phyloP scores from a whole-genome alignment of 495 filamentous ascomycete species.

The Lichina pygmaea region DNA sequence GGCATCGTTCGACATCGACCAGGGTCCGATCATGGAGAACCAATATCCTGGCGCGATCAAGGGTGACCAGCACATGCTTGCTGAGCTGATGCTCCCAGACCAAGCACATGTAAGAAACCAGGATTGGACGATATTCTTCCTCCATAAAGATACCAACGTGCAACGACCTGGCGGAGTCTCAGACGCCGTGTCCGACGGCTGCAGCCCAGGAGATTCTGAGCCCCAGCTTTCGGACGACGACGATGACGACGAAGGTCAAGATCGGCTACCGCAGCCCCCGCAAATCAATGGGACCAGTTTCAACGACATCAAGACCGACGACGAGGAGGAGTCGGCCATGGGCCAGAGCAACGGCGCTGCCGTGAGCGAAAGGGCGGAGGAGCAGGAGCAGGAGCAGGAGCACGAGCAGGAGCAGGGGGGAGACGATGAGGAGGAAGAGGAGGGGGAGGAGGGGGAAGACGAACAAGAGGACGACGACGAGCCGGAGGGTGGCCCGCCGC shows the following conservation, averaged over 20 bases:
- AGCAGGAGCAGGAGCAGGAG: slow-evolving; percentile 13
- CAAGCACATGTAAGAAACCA: slow-evolving; percentile 85
- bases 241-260: slow-evolving; percentile 5
- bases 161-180: slow-evolving; percentile 32
- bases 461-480: slow-evolving; percentile 35
- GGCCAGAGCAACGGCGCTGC: too few species aligned
- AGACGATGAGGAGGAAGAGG: slow-evolving; percentile 16
- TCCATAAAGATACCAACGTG: slow-evolving; percentile 79
- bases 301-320: background rate
- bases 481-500: slow-evolving; percentile 51
- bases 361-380: background rate
- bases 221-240: slow-evolving; percentile 3
- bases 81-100: slow-evolving; percentile 95
- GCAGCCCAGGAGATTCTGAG: slow-evolving; percentile 10
- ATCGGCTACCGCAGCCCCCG: background rate
- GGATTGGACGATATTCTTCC: slow-evolving; percentile 98
- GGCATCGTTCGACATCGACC: slow-evolving; percentile 88
- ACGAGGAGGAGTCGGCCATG: background rate
- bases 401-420: slow-evolving; percentile 20
- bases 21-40: slow-evolving; percentile 93
- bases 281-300: background rate
- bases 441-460: slow-evolving; percentile 25
- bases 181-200: slow-evolving; percentile 19
- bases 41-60: slow-evolving; percentile 87
- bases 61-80: slow-evolving; percentile 93